Percentiles rank a stretch among this genome's conserved stretches.
Evolutionary conservation across 2,329 filamentous ascomycete species (phyloP).

Genomic region (Cladophialophora chaetospira): DNA sequence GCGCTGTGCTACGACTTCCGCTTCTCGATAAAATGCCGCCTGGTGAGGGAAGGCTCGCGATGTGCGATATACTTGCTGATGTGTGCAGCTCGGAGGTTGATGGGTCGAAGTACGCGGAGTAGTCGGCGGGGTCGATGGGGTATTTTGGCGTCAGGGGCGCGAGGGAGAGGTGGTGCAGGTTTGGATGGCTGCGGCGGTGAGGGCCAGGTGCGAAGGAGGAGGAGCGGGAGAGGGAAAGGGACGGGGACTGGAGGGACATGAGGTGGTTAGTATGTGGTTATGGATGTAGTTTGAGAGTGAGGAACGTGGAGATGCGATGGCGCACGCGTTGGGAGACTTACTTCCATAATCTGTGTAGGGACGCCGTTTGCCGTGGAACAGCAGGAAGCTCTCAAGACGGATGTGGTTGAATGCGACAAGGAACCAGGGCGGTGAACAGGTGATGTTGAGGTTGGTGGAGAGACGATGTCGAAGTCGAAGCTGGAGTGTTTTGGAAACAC

Average conservation of each 20-base stretch:
- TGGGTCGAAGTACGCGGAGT: conserved; percentile 42
- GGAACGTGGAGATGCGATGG: background rate
- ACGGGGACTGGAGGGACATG: conserved; percentile 17
- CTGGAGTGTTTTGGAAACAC: background rate
- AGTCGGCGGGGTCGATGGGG: conserved; percentile 47
- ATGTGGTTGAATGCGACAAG: background rate
- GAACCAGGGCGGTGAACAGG: background rate
- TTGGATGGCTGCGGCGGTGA: conserved; percentile 59
- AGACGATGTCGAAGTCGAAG: background rate
- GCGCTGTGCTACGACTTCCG: conserved; percentile 13
- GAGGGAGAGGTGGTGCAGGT: conserved; percentile 61
- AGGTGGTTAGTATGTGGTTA: background rate
- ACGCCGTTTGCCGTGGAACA: too few species aligned
- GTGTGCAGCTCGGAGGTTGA: conserved; percentile 41
- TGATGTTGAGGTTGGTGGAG: background rate
- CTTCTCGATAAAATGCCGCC: conserved; percentile 29
- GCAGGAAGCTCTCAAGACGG: background rate
- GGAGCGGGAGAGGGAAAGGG: conserved; percentile 27
- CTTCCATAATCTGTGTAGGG: background rate
- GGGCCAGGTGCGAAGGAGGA: conserved; percentile 34
- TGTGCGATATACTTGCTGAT: conserved; percentile 35
- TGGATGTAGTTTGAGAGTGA: background rate
- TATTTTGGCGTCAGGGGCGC: conserved; percentile 60
- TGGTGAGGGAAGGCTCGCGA: conserved; percentile 34
- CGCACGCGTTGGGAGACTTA: background rate